A percentile compares a stretch with the other conserved stretches of the same genome.
phyloP scores from a whole-genome alignment of 352 stramenopile genomes.

The Globisporangium nagaii region DNA sequence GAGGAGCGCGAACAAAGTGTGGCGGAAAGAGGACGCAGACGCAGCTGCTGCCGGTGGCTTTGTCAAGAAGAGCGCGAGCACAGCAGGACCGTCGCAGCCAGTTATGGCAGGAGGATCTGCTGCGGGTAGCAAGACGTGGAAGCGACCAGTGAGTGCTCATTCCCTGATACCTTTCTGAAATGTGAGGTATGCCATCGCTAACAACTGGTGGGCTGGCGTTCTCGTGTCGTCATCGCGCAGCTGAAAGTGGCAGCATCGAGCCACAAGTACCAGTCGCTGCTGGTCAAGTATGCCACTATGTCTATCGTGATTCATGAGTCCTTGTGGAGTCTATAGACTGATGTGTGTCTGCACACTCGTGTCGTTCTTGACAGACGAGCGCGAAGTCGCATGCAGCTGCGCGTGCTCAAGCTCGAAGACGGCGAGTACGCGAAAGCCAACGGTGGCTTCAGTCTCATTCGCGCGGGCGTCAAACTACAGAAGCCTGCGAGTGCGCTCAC shows the following conservation, averaged over 20 bases:
- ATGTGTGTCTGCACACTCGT: not conserved
- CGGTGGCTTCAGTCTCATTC: constrained; percentile 66
- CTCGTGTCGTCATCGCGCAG: not conserved
- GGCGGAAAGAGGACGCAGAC: constrained; percentile 22
- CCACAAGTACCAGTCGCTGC: constrained; percentile 1
- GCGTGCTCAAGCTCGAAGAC: constrained; percentile 53
- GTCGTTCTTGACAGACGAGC: constrained; percentile 15
- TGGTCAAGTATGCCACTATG: constrained; percentile 4
- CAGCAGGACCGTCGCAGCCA: not conserved
- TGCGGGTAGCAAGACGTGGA: constrained; percentile 21
- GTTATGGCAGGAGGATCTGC: not conserved
- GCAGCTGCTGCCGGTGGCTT: not conserved
- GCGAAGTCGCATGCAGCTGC: constrained; percentile 41
- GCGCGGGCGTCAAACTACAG: constrained; percentile 38
- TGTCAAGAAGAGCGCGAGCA: not conserved
- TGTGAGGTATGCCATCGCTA: not conserved
- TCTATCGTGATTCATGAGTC: too few relatives aligned
- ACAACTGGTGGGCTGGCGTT: not conserved
- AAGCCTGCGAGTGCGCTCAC: not conserved
- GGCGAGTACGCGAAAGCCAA: constrained; percentile 72
- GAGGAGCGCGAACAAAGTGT: constrained; percentile 55
- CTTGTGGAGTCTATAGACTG: too few relatives aligned
- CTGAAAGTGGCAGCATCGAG: constrained; percentile 7
- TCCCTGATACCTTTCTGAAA: not conserved
- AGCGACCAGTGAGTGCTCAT: constrained; percentile 16